Evolutionary conservation across 2,329 filamentous ascomycete species (phyloP), one percentile per base, ranked within the genome.

Genomic region (Aspergillus latus): DNA sequence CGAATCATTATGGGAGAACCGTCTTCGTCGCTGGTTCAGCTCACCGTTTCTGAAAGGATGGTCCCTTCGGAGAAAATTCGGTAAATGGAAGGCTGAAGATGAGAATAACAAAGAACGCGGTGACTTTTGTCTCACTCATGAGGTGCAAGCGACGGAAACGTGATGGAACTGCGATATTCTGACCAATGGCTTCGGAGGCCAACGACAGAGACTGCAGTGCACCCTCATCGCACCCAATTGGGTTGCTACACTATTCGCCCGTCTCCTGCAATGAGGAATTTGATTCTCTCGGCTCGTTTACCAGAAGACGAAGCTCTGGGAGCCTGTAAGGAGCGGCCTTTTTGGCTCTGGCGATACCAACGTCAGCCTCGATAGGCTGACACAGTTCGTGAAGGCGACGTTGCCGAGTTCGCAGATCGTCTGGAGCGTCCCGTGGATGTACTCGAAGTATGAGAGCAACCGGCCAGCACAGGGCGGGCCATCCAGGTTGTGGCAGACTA

Each of bases 1-100:
- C 26, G 63, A 68, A 5, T 86, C 85, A 0, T 64, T 82, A 5
- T 90, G 86, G 86, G 68, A 70, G 57, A 87, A 86, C 68, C 75
- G 85, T 11, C 37, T 83, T 2, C 71, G 71, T 55, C 74, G 84
- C 26, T 52, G 43, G 43, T 26, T 52, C 10, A 47, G 21, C 21
- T 46, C 3, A 80, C 52, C 66, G 4, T 64, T 65, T 42, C 63
- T 72, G 34, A 70, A 72, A 49, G 65, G 66, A 9, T 52, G 48
- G 39, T 58, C 60, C 6, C 62, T 73, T 52, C 70, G 49, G 11
- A 57, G 72, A 21, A 72, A 73, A 44, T 71, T 82, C 7, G 64
- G 68, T 6, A 68, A 65, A 21, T 76, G 78, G 66, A 62, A 52
- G 30, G 78, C 42, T 58, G 26, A 54, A 9, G 11, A 43, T 15